phyloP scores from a whole-genome alignment of 257 asterid genomes.

The Parsonsia alboflavescens region DNA sequence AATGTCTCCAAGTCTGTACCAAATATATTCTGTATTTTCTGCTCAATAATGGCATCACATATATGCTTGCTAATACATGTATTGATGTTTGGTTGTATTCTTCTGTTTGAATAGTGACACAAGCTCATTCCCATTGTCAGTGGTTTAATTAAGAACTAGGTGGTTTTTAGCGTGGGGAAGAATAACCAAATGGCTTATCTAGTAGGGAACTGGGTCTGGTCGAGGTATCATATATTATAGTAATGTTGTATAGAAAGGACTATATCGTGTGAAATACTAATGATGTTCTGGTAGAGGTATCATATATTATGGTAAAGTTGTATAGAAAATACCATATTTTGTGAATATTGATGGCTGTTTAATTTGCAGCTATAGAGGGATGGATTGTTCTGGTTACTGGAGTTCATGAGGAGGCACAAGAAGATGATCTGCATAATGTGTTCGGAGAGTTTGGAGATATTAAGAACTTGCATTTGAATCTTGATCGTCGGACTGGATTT shows the following conservation, averaged over 20 bases:
- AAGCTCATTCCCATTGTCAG: not conserved
- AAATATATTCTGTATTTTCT: too few species aligned
- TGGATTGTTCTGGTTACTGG: constrained; percentile 96
- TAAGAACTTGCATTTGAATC: constrained; percentile 91
- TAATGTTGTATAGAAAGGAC: not conserved
- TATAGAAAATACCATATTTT: too few species aligned
- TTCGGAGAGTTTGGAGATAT: constrained; percentile 91
- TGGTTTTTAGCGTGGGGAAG: not conserved
- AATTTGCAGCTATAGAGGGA: constrained; percentile 90
- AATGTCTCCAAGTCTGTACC: not conserved
- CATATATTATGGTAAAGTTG: too few species aligned
- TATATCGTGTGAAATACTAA: not conserved
- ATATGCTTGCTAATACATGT: too few species aligned
- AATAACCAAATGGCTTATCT: not conserved
- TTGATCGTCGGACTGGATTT: constrained; percentile 95
- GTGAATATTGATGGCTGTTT: constrained; percentile 18
- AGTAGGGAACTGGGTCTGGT: not conserved
- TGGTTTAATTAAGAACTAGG: not conserved
- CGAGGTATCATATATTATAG: not conserved
- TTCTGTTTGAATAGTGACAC: not conserved
- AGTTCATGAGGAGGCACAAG: constrained; percentile 96
- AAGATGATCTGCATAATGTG: constrained; percentile 72
- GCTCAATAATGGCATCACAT: not conserved
- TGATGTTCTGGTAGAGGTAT: too few species aligned
- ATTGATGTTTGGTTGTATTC: too few species aligned